Conservation (phyloP, 768 basidiomycete genomes). For the Naganishia friedmannii region DNA sequence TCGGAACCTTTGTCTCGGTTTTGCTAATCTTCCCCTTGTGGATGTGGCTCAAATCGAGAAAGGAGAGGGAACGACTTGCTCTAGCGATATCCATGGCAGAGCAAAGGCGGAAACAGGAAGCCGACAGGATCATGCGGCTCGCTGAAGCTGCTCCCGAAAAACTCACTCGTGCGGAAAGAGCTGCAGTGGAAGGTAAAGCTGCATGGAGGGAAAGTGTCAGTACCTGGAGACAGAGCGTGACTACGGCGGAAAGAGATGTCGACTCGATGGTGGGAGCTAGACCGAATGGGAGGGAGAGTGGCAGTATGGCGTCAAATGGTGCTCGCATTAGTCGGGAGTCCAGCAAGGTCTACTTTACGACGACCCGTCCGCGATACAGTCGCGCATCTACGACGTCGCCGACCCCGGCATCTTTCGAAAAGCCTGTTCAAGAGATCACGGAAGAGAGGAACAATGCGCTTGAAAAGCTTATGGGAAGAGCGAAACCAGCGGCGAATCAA, state of each 20-base stretch:
- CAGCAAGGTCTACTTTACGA: neutral
- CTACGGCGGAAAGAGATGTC: too few species aligned
- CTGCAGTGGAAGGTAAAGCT: slow-evolving; percentile 24
- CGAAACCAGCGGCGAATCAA: neutral
- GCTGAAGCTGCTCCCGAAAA: slow-evolving; percentile 7
- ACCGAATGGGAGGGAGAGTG: neutral
- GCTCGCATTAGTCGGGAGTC: neutral
- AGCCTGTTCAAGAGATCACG: neutral
- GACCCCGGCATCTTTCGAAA: neutral
- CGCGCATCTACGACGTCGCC: neutral
- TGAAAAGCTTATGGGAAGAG: neutral
- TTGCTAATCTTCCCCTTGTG: neutral
- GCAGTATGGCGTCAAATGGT: neutral
- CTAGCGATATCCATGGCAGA: neutral
- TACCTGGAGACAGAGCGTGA: neutral
- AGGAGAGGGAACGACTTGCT: neutral
- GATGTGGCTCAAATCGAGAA: slow-evolving; percentile 1
- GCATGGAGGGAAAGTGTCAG: slow-evolving; percentile 24
- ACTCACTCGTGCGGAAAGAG: slow-evolving; percentile 21
- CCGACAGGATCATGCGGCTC: neutral
- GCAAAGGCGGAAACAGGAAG: slow-evolving; percentile 7
- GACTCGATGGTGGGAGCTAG: neutral
- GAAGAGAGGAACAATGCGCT: neutral
- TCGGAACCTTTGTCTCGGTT: neutral
- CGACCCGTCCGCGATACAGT: neutral